Base-by-base conservation (phyloP, 2,329 filamentous ascomycete species). In the Cercospora zeina region DNA sequence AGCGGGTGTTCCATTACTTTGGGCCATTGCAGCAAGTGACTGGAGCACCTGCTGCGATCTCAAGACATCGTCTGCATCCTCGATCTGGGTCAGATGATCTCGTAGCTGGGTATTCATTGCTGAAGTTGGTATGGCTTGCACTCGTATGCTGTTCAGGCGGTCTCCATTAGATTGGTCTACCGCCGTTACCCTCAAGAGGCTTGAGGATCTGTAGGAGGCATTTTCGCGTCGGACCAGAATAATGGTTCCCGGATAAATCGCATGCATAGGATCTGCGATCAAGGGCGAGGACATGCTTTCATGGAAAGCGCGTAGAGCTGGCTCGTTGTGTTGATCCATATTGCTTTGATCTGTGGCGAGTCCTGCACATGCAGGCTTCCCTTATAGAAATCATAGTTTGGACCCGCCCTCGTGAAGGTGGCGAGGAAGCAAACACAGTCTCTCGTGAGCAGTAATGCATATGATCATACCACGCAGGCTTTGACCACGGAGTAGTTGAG, bases 61-160 rank as follows among this genome's bases (percentile, higher is more conserved):
- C 24, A 33, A 31, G 24, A 57, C 54, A 49, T 57, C 36, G 39
- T 57, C 54, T 11, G 54, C 54, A n/a, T 57, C n/a, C 39, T 34
- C 24, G 30, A 57, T 47, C n/a, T 57, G 37, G 14, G 33, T 5
- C 7, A 57, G 54, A 31, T 57, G 54, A 34, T 33, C 3, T 1
- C 36, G 24, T 1, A 57, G n/a, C 24, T 39, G 21, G 7, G 27
- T 19, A 7, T 27, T 39, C 14, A 57, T 4, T 5, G 24, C n/a
- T 47, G 54, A 57, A 49, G 54, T 57, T 24, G 54, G 39, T 34
- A 57, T 31, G 24, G 10, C 16, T 9, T 30, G 30, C 24, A 57
- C 37, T n/a, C n/a, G 30, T 31, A 31, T 33, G 37, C 27, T 30
- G n/a, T 57, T 13, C 30, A 57, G 54, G 34, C 21, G 39, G 14